Conservation (phyloP, 169 alveolate species). For the Cryptosporidium andersoni region DNA sequence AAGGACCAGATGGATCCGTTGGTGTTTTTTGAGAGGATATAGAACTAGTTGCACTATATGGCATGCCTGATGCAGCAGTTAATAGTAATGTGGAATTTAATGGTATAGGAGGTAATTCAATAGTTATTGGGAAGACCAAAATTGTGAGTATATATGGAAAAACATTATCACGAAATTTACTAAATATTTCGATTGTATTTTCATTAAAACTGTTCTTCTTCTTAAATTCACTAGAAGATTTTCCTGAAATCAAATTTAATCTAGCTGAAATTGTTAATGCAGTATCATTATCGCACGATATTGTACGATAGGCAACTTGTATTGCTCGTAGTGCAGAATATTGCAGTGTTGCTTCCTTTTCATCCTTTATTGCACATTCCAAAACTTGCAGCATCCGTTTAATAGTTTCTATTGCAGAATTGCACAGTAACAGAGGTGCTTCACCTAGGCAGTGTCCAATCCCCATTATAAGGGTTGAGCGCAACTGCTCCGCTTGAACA, state of each 20-base stretch:
- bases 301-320: slow-evolving; percentile 53
- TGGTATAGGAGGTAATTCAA: slow-evolving; percentile 66
- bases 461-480: slow-evolving; percentile 70
- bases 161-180: slow-evolving; percentile 46
- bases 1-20: slow-evolving; percentile 65
- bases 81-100: slow-evolving; percentile 44
- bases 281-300: slow-evolving; percentile 23
- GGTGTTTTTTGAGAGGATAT: slow-evolving; percentile 65
- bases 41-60: slow-evolving; percentile 56
- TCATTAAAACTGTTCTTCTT: neutral
- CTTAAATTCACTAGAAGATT: slow-evolving; percentile 15
- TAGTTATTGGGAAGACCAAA: slow-evolving; percentile 39
- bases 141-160: slow-evolving; percentile 58
- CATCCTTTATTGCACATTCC: slow-evolving; percentile 51
- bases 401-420: slow-evolving; percentile 51
- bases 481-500: slow-evolving; percentile 75
- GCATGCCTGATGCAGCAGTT: slow-evolving; percentile 70
- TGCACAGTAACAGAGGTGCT: slow-evolving; percentile 9
- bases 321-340: slow-evolving; percentile 53
- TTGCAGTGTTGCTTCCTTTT: slow-evolving; percentile 32
- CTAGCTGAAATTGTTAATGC: slow-evolving; percentile 55
- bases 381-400: slow-evolving; percentile 32
- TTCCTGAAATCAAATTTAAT: slow-evolving; percentile 23
- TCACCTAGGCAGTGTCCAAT: slow-evolving; percentile 60
- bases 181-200: slow-evolving; percentile 42